Conservation (phyloP, 1,139 yeast species). For the Cylindricascospora bacillispora region DNA sequence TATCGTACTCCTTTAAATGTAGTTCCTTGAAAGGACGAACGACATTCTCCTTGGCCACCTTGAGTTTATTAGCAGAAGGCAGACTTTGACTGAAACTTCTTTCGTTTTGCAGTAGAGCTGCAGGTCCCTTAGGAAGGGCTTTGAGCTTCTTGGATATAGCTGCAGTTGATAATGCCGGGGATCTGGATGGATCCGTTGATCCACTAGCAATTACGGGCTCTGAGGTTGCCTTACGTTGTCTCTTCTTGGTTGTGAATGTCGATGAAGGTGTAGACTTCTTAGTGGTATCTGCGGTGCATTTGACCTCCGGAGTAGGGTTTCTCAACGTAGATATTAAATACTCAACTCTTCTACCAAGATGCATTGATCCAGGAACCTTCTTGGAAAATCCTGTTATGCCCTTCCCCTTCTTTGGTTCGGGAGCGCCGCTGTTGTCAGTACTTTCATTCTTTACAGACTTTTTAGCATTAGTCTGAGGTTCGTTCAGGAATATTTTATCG, state of each 20-base stretch:
- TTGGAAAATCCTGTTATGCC: conserved; percentile 27
- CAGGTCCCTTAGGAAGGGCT: conserved; percentile 15
- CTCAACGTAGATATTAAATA: conserved; percentile 56
- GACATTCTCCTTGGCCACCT: conserved; percentile 1
- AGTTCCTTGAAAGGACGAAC: conserved; percentile 6
- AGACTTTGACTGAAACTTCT: conserved; percentile 1
- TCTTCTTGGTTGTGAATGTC: conserved; percentile 8
- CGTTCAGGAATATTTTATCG: conserved; percentile 63
- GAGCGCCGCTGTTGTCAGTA: neutral
- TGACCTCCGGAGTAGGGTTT: no score
- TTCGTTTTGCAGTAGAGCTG: conserved; percentile 3
- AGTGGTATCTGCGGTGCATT: no score
- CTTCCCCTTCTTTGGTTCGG: conserved; percentile 14
- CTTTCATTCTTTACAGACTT: conserved; percentile 1
- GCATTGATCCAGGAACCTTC: conserved; percentile 86
- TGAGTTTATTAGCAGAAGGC: conserved; percentile 2
- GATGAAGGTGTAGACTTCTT: conserved; percentile 2
- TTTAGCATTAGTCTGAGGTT: conserved; percentile 6
- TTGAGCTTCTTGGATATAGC: conserved; percentile 7
- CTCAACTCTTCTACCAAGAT: conserved; percentile 86
- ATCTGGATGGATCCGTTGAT: conserved; percentile 1
- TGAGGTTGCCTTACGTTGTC: conserved; percentile 8
- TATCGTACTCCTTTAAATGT: conserved; percentile 50
- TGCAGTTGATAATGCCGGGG: conserved; percentile 1
- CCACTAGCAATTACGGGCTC: neutral